Percentiles rank a stretch among this genome's conserved stretches.
Evolutionary conservation across 116 monocot genomes (phyloP).

Genomic region (Dioscorea cayenensis): DNA sequence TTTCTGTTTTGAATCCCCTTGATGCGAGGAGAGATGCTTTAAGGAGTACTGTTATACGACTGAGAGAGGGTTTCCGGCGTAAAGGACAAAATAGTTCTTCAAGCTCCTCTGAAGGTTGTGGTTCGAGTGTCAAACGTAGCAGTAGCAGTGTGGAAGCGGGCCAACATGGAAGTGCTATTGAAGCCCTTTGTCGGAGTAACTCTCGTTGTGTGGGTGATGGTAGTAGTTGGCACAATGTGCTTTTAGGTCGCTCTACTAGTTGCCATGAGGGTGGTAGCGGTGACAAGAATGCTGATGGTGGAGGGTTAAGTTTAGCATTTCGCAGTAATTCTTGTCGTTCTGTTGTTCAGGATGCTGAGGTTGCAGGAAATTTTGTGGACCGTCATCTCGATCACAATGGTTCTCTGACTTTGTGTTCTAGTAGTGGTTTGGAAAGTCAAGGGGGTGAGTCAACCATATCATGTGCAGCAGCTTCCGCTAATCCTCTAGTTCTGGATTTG

Average conservation of each 20-base stretch:
- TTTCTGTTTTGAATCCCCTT: slow-evolving; percentile 74
- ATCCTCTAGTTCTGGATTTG: slow-evolving; percentile 48
- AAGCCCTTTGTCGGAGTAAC: slow-evolving; percentile 58
- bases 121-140: slow-evolving; percentile 94
- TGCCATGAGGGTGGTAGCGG: slow-evolving; percentile 65
- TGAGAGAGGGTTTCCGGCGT: slow-evolving; percentile 86
- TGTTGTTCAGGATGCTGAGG: slow-evolving; percentile 71
- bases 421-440: slow-evolving; percentile 77
- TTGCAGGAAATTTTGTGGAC: slow-evolving; percentile 25
- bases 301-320: slow-evolving; percentile 58
- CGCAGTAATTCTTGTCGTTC: slow-evolving; percentile 95
- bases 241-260: slow-evolving; percentile 68
- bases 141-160: slow-evolving; percentile 90
- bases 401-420: slow-evolving; percentile 51
- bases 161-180: slow-evolving; percentile 63
- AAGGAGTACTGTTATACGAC: slow-evolving; percentile 84
- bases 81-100: slow-evolving; percentile 86
- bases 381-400: slow-evolving; percentile 44
- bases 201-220: slow-evolving; percentile 53
- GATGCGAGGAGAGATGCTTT: slow-evolving; percentile 92
- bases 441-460: slow-evolving; percentile 75
- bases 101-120: slow-evolving; percentile 95
- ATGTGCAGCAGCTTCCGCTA: slow-evolving; percentile 28
- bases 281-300: slow-evolving; percentile 72
- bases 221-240: slow-evolving; percentile 47